A percentile compares a stretch with the other conserved stretches of the same genome.
Evolutionary conservation across 1,284 basidiomycete genomes (phyloP).

Genomic region (Mycosarcoma maydis): DNA sequence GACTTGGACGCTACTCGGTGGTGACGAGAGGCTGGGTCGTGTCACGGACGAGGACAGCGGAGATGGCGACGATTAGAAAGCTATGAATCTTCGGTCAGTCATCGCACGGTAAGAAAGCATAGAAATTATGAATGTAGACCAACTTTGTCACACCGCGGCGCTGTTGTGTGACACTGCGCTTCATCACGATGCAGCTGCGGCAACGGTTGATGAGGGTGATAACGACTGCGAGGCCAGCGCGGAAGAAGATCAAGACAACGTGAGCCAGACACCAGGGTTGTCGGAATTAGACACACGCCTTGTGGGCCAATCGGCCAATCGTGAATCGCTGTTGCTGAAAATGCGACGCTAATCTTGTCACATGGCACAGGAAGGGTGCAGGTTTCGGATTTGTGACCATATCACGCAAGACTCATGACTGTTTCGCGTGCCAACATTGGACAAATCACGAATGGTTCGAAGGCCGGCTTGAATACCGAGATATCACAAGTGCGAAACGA

Average conservation of each 20-base stretch:
- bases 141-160: too few relatives aligned
- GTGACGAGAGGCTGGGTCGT: conserved; percentile 58
- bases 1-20: conserved; percentile 57
- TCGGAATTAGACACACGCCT: conserved; percentile 3
- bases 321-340: too few relatives aligned
- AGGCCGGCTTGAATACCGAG: conserved; percentile 7
- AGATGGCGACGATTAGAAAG: conserved; percentile 4
- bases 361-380: too few relatives aligned
- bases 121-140: neutral
- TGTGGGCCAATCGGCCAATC: neutral
- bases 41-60: conserved; percentile 36
- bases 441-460: too few relatives aligned
- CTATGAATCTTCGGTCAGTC: too few relatives aligned
- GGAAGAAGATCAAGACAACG: neutral
- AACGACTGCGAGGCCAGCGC: too few relatives aligned
- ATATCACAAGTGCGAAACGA: neutral
- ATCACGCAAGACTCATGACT: too few relatives aligned
- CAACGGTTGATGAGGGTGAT: too few relatives aligned
- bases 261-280: neutral
- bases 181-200: neutral
- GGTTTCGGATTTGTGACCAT: conserved; percentile 8
- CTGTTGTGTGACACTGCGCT: too few relatives aligned
- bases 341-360: too few relatives aligned
- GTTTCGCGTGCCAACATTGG: too few relatives aligned
- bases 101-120: too few relatives aligned